Evolutionary conservation across 148 eudicot genomes (phyloP).

Genomic region (Drosera capensis): DNA sequence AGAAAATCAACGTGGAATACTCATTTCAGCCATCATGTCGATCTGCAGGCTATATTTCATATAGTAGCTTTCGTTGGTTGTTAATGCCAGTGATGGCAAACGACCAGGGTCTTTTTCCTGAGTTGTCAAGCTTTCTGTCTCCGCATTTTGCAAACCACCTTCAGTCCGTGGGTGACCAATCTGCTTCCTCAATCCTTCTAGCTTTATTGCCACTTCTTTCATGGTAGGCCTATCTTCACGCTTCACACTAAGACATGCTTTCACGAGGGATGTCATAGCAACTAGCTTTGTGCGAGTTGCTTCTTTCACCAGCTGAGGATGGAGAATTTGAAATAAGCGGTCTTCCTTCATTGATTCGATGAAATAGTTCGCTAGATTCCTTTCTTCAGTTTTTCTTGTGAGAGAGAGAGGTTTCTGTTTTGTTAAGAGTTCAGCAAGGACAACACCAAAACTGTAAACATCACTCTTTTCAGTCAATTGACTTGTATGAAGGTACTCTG

Average conservation of each 20-base stretch:
- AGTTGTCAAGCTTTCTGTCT: no score
- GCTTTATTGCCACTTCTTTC: conserved; percentile 7
- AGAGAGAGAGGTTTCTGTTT: conserved; percentile 1
- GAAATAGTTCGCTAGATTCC: conserved; percentile 4
- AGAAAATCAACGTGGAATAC: no score
- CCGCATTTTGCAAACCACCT: no score
- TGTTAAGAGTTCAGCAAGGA: conserved; percentile 7
- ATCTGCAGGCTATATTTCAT: no score
- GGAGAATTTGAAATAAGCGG: conserved; percentile 2
- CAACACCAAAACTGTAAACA: conserved; percentile 10
- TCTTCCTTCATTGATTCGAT: conserved; percentile 3
- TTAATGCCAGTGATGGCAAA: no score
- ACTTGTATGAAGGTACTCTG: no score
- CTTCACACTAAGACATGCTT: conserved; percentile 4
- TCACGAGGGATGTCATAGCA: conserved; percentile 1
- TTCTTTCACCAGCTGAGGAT: conserved; percentile 2
- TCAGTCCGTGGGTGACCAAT: conserved; percentile 6
- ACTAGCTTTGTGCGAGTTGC: neutral
- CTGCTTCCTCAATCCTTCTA: conserved; percentile 2
- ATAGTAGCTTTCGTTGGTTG: no score
- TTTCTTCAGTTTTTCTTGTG: conserved; percentile 3
- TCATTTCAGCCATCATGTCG: no score
- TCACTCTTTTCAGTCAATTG: no score
- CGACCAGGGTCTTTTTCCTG: no score
- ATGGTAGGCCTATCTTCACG: conserved; percentile 9